Evolutionary conservation across 306 rosid species (phyloP).

Genomic region (Cicer yamashitae): DNA sequence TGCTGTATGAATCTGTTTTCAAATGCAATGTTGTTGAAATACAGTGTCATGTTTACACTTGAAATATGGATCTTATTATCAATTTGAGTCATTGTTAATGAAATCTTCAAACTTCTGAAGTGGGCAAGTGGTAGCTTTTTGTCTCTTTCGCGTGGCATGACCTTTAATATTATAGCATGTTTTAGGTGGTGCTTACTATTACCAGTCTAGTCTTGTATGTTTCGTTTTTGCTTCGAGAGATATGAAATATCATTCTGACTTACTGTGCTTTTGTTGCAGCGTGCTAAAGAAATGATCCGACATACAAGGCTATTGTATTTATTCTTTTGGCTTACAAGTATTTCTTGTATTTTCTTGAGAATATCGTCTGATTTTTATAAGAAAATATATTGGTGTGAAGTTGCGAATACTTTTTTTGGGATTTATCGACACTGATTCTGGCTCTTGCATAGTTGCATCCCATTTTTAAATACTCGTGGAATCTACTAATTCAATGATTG

Average conservation of each 20-base stretch:
- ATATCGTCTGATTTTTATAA: constrained; percentile 37
- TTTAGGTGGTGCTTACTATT: not conserved
- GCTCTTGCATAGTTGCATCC: not conserved
- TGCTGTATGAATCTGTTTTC: constrained; percentile 6
- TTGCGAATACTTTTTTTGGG: constrained; percentile 9
- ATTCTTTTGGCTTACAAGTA: constrained; percentile 39
- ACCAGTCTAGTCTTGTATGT: not conserved
- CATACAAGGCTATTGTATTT: constrained; percentile 19
- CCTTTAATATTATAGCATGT: not conserved
- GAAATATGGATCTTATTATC: not conserved
- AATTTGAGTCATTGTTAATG: constrained; percentile 13
- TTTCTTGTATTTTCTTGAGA: constrained; percentile 44
- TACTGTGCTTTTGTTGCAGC: constrained; percentile 54
- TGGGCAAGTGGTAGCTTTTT: not conserved
- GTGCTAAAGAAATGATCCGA: constrained; percentile 66
- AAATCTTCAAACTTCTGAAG: constrained; percentile 17
- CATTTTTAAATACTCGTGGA: too few species aligned
- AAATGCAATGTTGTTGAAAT: not conserved
- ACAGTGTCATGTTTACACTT: not conserved
- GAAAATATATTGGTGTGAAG: not conserved
- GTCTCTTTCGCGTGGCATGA: not conserved
- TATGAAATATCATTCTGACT: constrained; percentile 36
- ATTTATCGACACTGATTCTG: constrained; percentile 5
- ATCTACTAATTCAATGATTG: too few species aligned
- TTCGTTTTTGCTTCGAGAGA: constrained; percentile 22